Conservation (phyloP, 768 basidiomycete species). For the Grammothele lineata region DNA sequence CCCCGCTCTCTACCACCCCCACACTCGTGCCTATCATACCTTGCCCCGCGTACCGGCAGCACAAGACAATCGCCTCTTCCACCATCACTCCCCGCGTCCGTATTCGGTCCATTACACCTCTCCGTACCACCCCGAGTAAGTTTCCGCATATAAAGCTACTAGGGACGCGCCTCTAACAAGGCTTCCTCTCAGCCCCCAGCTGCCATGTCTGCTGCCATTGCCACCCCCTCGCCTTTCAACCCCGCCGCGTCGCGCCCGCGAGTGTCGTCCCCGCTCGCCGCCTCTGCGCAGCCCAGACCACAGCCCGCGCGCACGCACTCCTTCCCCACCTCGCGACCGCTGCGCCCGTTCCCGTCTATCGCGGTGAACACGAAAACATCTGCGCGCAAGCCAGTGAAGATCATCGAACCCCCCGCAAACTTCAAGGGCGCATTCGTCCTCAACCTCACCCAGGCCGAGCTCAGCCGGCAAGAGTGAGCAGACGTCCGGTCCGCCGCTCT, state of each 20-base stretch:
- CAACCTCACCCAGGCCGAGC: slow-evolving; percentile 79
- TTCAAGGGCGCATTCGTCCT: slow-evolving; percentile 68
- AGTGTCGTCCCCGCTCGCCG: slow-evolving; percentile 63
- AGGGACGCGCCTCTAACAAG: slow-evolving; percentile 39
- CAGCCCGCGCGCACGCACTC: slow-evolving; percentile 40
- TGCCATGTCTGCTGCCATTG: slow-evolving; percentile 20
- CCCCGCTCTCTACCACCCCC: slow-evolving; percentile 1
- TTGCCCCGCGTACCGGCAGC: too few relatives aligned
- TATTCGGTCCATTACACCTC: neutral
- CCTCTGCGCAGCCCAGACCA: slow-evolving; percentile 29
- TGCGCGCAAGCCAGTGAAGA: slow-evolving; percentile 51
- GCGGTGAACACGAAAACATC: slow-evolving; percentile 25
- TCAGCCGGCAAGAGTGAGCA: slow-evolving; percentile 60
- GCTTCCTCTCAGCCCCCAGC: slow-evolving; percentile 22
- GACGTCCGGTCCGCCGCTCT: neutral
- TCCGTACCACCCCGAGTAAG: slow-evolving; percentile 21
- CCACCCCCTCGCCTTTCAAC: slow-evolving; percentile 17
- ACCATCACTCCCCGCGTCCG: neutral
- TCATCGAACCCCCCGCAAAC: slow-evolving; percentile 77
- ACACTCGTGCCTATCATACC: neutral
- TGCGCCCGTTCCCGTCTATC: slow-evolving; percentile 75
- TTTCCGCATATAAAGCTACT: slow-evolving; percentile 20
- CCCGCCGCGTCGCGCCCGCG: slow-evolving; percentile 21
- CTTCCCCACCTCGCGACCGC: slow-evolving; percentile 70
- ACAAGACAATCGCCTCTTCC: too few relatives aligned